phyloP scores from a whole-genome alignment of 305 asterid species.

The Fraxinus baroniana region DNA sequence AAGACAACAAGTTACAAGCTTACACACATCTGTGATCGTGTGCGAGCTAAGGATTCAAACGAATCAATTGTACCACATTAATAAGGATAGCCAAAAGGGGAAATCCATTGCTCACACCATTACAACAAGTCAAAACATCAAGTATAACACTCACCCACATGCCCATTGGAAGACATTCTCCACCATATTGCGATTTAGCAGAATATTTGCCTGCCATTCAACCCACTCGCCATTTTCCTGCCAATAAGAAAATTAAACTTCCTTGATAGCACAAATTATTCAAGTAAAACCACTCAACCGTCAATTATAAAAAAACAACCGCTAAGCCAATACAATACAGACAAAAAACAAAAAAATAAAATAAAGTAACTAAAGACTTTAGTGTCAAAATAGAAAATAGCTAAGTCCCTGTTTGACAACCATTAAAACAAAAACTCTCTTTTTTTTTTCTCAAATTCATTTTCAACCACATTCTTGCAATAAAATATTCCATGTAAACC shows the following conservation, averaged over 20 bases:
- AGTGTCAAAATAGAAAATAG: slow-evolving; percentile 7
- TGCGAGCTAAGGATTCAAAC: slow-evolving; percentile 7
- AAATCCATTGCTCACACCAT: not conserved
- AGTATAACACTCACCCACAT: slow-evolving; percentile 69
- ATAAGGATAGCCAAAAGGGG: not conserved
- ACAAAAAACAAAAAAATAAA: not conserved
- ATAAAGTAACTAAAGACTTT: not conserved
- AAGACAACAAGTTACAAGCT: slow-evolving; percentile 6
- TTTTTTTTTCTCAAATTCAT: no score
- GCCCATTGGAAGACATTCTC: slow-evolving; percentile 93
- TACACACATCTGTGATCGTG: not conserved
- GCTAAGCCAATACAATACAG: not conserved
- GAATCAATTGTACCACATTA: not conserved
- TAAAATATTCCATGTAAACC: no score
- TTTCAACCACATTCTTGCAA: no score
- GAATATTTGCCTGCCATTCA: slow-evolving; percentile 81
- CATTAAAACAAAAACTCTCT: no score
- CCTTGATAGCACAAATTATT: slow-evolving; percentile 4
- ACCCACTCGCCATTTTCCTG: slow-evolving; percentile 86
- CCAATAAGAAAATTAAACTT: slow-evolving; percentile 23
- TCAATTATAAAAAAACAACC: not conserved
- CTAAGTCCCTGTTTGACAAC: not conserved
- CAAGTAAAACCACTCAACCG: not conserved
- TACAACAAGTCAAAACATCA: not conserved
- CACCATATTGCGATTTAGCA: slow-evolving; percentile 71